Percentiles rank a stretch among this genome's conserved stretches.
Conservation (phyloP, 768 basidiomycete species). For the Boletus rubescentipes region DNA sequence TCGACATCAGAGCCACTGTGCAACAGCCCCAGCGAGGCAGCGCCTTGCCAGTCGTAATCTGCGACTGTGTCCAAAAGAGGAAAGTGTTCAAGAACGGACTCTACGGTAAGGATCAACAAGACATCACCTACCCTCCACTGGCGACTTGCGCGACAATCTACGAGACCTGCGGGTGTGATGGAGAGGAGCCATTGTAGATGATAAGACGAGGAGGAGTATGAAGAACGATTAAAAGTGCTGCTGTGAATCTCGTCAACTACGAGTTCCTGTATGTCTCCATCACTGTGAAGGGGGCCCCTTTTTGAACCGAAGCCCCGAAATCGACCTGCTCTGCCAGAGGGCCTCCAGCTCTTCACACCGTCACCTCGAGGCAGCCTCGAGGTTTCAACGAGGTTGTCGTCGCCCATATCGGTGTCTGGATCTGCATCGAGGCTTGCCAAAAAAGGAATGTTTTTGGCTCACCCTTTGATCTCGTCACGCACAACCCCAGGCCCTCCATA, state of each 20-base stretch:
- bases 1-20: conserved; percentile 19
- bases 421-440: conserved; percentile 27
- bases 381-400: conserved; percentile 25
- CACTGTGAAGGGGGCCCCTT: conserved; percentile 20
- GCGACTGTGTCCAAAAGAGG: conserved; percentile 34
- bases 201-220: not conserved
- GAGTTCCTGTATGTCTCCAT: conserved; percentile 11
- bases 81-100: conserved; percentile 34
- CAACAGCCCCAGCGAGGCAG: conserved; percentile 22
- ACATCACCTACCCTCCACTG: conserved; percentile 31
- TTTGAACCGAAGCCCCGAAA: conserved; percentile 30
- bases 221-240: not conserved
- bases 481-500: not conserved
- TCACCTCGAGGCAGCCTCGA: conserved; percentile 42
- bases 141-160: conserved; percentile 41
- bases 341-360: conserved; percentile 33
- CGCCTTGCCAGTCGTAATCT: conserved; percentile 29
- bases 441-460: conserved; percentile 15
- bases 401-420: conserved; percentile 27
- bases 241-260: not conserved
- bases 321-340: conserved; percentile 16
- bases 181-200: conserved; percentile 31
- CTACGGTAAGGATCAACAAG: conserved; percentile 15
- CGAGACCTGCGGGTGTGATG: conserved; percentile 43
- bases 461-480: conserved; percentile 12